A percentile compares a stretch with the other conserved stretches of the same genome.
Conservation (phyloP, 2,329 filamentous ascomycete genomes). For the Xylariomycetidae sp. region DNA sequence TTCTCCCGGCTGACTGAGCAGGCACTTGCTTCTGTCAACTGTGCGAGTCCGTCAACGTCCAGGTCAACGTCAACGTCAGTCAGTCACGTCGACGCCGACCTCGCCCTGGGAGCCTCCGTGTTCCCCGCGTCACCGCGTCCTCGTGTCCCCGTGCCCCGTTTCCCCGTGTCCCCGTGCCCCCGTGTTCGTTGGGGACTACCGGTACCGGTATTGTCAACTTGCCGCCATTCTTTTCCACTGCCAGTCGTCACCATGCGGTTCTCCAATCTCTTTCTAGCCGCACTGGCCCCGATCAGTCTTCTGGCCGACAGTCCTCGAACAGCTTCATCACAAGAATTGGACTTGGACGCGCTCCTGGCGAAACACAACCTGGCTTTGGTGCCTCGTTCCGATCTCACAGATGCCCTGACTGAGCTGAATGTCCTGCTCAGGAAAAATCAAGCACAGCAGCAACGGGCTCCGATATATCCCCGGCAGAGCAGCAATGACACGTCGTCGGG, state of each 20-base stretch:
- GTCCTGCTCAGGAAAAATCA: slow-evolving; percentile 31
- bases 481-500: slow-evolving; percentile 14
- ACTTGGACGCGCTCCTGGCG: slow-evolving; percentile 34
- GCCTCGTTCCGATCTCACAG: slow-evolving; percentile 39
- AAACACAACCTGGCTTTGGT: slow-evolving; percentile 39
- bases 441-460: slow-evolving; percentile 18
- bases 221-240: slow-evolving; percentile 5
- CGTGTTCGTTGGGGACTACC: too few relatives aligned
- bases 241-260: slow-evolving; percentile 29
- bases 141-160: too few relatives aligned
- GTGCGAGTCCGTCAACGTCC: slow-evolving; percentile 3
- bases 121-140: too few relatives aligned
- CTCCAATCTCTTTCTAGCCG: slow-evolving; percentile 28
- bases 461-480: slow-evolving; percentile 19
- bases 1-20: too few relatives aligned
- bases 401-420: slow-evolving; percentile 36
- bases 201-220: too few relatives aligned
- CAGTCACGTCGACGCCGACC: too few relatives aligned
- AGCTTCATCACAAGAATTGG: slow-evolving; percentile 27
- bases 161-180: too few relatives aligned
- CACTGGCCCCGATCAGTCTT: slow-evolving; percentile 28
- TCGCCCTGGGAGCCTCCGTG: too few relatives aligned
- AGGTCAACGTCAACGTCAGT: too few relatives aligned
- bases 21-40: background rate
- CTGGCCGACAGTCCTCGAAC: slow-evolving; percentile 21